Base-by-base conservation (phyloP, 306 rosid genomes). In the Potentilla sterilis region DNA sequence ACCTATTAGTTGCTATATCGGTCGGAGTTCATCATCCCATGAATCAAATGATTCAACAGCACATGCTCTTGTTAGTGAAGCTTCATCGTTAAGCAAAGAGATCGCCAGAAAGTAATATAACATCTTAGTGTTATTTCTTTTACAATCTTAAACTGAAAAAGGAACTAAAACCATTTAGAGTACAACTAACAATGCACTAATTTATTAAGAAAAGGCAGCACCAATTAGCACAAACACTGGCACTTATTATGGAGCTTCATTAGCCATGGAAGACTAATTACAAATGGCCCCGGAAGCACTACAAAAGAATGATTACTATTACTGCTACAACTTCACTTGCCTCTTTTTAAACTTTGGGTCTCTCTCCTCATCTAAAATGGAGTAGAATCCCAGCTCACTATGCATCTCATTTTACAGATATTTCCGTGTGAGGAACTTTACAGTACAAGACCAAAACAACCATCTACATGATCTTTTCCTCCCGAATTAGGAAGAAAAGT, bases 311-410 rank as follows among this genome's bases (percentile, higher is more conserved):
- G 77, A 22, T 78, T 46, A 19, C 54, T 14, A 65, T 43, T 38
- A 67, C 74, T 12, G 70, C 44, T 49, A 67, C 54, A 69, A 49
- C 67, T 6, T 38, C 46, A 77, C 57, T 58, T 13, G 65, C 55
- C 62, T 74, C 73, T 69, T 41, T 28, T 43, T 41, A 43, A 70
- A 70, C 64, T 28, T 69, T 37, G 87, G 87, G 76, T 76, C 62
- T 74, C 77, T 54, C 77, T 76, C 75, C 77, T 80, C 76, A 37
- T 73, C 84, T 83, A 83, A 83, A 77, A 77, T 77, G 87, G 82
- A 83, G 82, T 35, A 80, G 84, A 73, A 73, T 73, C 84, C 80
- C 58, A n/a, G 32, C 55, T 58, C 49, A 15, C 71, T 44, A 49
- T 70, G 72, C 66, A 70, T 59, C 75, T 44, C 75, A 79, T 75